Percentiles rank a stretch among this genome's conserved stretches.
phyloP scores from a whole-genome alignment of 306 rosid species.

The Begonia fuchsioides region DNA sequence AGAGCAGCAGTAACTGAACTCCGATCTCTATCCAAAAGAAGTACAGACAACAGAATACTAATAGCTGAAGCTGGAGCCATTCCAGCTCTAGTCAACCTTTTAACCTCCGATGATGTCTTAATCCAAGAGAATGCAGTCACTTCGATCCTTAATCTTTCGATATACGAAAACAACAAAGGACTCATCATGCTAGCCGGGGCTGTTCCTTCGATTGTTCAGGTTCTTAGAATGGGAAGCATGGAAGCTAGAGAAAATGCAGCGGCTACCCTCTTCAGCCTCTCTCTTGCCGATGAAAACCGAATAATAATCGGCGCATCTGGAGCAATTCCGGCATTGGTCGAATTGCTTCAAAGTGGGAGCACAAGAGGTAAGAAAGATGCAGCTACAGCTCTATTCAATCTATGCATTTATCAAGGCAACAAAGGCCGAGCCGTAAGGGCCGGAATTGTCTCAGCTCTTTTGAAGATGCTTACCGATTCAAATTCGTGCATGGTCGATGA shows the following conservation, averaged over 20 bases:
- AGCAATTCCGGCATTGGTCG: conserved; percentile 75
- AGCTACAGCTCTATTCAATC: conserved; percentile 77
- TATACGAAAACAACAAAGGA: conserved; percentile 80
- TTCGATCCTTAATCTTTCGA: conserved; percentile 83
- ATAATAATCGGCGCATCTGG: conserved; percentile 93
- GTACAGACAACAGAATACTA: conserved; percentile 85
- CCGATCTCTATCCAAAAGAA: conserved; percentile 79
- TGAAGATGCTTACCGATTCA: conserved; percentile 76
- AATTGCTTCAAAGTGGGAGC: conserved; percentile 76
- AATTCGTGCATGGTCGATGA: conserved; percentile 74
- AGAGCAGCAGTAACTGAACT: conserved; percentile 68
- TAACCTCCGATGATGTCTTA: conserved; percentile 56
- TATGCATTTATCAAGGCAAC: conserved; percentile 95
- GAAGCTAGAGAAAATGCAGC: conserved; percentile 93
- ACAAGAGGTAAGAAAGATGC: conserved; percentile 91
- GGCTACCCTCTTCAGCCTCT: conserved; percentile 84
- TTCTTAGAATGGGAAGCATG: conserved; percentile 80
- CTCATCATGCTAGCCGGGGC: conserved; percentile 96
- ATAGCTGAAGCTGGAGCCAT: conserved; percentile 93
- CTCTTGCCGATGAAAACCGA: conserved; percentile 92
- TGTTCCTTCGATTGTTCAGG: conserved; percentile 83
- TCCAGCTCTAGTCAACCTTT: conserved; percentile 63
- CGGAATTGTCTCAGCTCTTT: conserved; percentile 58
- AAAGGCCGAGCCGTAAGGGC: conserved; percentile 81
- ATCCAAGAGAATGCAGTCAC: conserved; percentile 92